phyloP scores from a whole-genome alignment of 371 early-diverging fungal genomes.

The Mortierella polycephala region DNA sequence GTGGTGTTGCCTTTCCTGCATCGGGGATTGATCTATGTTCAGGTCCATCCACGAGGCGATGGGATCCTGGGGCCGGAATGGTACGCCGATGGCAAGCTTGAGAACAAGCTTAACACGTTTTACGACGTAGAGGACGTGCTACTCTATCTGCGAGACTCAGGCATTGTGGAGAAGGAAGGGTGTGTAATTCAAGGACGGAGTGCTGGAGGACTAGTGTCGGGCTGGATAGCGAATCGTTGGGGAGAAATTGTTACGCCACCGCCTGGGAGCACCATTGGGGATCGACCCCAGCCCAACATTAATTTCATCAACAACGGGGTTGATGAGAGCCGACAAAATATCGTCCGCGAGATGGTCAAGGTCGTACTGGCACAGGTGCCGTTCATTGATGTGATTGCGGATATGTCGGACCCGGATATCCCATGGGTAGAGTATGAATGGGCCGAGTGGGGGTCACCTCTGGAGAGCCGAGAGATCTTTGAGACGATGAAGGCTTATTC shows the following conservation, averaged over 20 bases:
- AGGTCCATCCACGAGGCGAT: slow-evolving; percentile 67
- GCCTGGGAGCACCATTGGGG: neutral
- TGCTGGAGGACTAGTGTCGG: slow-evolving; percentile 66
- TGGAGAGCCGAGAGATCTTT: slow-evolving; percentile 52
- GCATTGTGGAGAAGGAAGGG: slow-evolving; percentile 36
- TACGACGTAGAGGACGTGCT: slow-evolving; percentile 59
- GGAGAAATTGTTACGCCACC: slow-evolving; percentile 17
- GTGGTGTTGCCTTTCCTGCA: slow-evolving; percentile 55
- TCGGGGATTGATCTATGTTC: slow-evolving; percentile 56
- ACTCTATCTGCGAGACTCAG: slow-evolving; percentile 30
- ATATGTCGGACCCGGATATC: slow-evolving; percentile 59
- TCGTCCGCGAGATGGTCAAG: slow-evolving; percentile 53
- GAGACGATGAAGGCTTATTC: slow-evolving; percentile 61
- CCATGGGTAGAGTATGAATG: slow-evolving; percentile 70
- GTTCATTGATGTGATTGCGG: slow-evolving; percentile 64
- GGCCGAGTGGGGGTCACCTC: slow-evolving; percentile 67
- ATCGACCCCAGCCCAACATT: too few species aligned
- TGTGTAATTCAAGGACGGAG: slow-evolving; percentile 61
- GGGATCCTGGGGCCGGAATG: slow-evolving; percentile 61
- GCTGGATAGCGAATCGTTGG: slow-evolving; percentile 55
- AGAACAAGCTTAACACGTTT: slow-evolving; percentile 59
- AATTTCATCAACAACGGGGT: neutral
- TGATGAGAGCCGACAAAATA: slow-evolving; percentile 8
- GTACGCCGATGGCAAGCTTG: slow-evolving; percentile 60
- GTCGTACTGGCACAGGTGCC: slow-evolving; percentile 64